Percentiles rank a stretch among this genome's conserved stretches.
Conservation (phyloP, 108 stramenopile genomes). For the Skeletonema potamos region DNA sequence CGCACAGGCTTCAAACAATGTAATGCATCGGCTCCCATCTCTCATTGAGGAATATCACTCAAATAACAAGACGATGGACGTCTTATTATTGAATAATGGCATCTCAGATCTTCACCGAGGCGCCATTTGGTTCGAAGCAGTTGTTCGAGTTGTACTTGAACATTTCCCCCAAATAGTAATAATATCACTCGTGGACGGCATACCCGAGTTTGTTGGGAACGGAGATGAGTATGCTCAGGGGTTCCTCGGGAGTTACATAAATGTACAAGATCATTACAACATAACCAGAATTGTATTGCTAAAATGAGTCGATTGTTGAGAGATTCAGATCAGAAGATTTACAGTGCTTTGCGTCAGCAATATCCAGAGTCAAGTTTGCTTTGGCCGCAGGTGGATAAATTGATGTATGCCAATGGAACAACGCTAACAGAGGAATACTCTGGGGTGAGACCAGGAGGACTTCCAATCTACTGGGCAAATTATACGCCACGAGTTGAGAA, state of each 20-base stretch:
- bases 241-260: neutral
- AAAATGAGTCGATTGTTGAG: constrained; percentile 6
- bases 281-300: neutral
- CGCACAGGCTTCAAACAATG: constrained; percentile 18
- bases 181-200: constrained; percentile 15
- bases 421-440: neutral
- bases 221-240: neutral
- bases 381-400: constrained; percentile 8
- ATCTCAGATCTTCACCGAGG: neutral
- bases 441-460: neutral
- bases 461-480: constrained; percentile 5
- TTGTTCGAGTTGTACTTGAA: constrained; percentile 12
- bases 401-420: constrained; percentile 14
- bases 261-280: constrained; percentile 6
- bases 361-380: neutral
- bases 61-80: constrained; percentile 8
- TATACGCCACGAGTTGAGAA: constrained; percentile 7
- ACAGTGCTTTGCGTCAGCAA: neutral
- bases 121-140: constrained; percentile 16
- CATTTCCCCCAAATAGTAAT: constrained; percentile 7
- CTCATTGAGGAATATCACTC: constrained; percentile 11
- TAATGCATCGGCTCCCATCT: constrained; percentile 18
- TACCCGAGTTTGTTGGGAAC: neutral
- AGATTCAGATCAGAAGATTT: neutral
- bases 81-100: constrained; percentile 15